These are phyloP conservation scores for Lentinula novae-zelandiae DNA, from an alignment of 1,284 basidiomycete genomes.

Conservation along the genomic window DNA sequence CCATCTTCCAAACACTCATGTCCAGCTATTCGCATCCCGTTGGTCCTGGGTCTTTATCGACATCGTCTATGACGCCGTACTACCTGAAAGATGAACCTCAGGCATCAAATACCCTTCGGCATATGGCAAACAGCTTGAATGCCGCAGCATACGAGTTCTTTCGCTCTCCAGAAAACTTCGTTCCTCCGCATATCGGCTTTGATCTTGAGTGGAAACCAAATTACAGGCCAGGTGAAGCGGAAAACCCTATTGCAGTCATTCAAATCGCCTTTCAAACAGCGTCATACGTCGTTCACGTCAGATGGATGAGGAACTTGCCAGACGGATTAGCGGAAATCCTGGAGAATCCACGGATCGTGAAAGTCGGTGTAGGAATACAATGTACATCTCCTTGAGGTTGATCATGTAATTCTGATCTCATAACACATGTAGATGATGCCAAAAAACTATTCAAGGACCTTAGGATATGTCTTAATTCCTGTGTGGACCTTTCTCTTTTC, in stretches of 20 bases:
- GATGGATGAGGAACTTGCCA: constrained; percentile 38
- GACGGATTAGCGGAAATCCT: constrained; percentile 43
- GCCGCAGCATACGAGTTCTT: neutral
- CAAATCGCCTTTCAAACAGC: constrained; percentile 56
- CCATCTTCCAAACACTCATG: neutral
- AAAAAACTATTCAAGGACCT: constrained; percentile 59
- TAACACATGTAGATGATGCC: constrained; percentile 50
- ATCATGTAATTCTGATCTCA: neutral
- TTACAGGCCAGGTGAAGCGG: constrained; percentile 41
- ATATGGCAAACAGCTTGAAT: neutral
- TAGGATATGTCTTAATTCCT: constrained; percentile 45
- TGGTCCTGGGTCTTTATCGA: neutral
- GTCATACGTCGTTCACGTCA: constrained; percentile 62
- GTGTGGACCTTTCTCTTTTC: constrained; percentile 65
- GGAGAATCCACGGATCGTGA: constrained; percentile 36
- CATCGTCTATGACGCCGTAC: neutral
- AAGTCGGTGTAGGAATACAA: neutral
- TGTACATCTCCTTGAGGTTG: constrained; percentile 16
- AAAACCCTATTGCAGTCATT: constrained; percentile 66
- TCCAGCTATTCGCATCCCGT: neutral
- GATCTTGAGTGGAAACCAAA: constrained; percentile 75
- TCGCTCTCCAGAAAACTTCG: constrained; percentile 14
- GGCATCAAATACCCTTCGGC: neutral
- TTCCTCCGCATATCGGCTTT: constrained; percentile 49
- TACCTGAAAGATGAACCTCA: neutral